Percentiles rank a stretch among this genome's conserved stretches.
Conservation (phyloP, 805 yeast genomes). For the Blastobotrys robertii region DNA sequence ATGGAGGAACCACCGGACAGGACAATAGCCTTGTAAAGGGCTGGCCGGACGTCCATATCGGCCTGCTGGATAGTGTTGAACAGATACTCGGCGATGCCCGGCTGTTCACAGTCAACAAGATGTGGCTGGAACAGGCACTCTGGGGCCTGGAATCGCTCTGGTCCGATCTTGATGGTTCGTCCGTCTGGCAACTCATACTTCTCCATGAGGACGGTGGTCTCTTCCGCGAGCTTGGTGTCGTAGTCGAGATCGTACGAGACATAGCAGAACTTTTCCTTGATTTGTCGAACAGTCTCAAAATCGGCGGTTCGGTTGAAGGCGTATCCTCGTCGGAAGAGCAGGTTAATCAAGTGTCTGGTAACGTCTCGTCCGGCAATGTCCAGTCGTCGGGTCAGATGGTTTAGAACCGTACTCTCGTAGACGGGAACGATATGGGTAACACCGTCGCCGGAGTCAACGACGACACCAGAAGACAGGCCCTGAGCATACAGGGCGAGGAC, state of each 20-base stretch:
- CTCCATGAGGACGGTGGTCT: slow-evolving; percentile 92
- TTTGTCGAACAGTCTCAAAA: slow-evolving; percentile 96
- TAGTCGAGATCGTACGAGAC: slow-evolving; percentile 89
- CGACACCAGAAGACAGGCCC: slow-evolving; percentile 94
- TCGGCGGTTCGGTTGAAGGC: slow-evolving; percentile 98
- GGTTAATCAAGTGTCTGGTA: slow-evolving; percentile 86
- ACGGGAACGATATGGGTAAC: slow-evolving; percentile 98
- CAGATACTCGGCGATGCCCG: slow-evolving; percentile 88
- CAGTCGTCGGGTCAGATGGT: slow-evolving; percentile 81
- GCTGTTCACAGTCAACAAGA: slow-evolving; percentile 91
- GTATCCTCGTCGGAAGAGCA: slow-evolving; percentile 89
- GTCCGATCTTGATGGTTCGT: slow-evolving; percentile 83
- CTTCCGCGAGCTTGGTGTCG: slow-evolving; percentile 78
- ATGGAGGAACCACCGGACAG: slow-evolving; percentile 96
- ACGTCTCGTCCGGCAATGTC: slow-evolving; percentile 99
- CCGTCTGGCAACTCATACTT: slow-evolving; percentile 95
- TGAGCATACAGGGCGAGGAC: slow-evolving; percentile 97
- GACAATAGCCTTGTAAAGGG: slow-evolving; percentile 85
- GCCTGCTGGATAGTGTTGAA: slow-evolving; percentile 92
- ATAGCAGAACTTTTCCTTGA: slow-evolving; percentile 91
- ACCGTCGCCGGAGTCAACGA: slow-evolving; percentile 98
- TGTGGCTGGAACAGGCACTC: slow-evolving; percentile 96
- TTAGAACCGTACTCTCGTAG: slow-evolving; percentile 92
- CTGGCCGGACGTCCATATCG: slow-evolving; percentile 84
- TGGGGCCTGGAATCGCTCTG: slow-evolving; percentile 94